Base-by-base conservation (phyloP, 2,329 filamentous ascomycete genomes). In the Aspergillus sp. region DNA sequence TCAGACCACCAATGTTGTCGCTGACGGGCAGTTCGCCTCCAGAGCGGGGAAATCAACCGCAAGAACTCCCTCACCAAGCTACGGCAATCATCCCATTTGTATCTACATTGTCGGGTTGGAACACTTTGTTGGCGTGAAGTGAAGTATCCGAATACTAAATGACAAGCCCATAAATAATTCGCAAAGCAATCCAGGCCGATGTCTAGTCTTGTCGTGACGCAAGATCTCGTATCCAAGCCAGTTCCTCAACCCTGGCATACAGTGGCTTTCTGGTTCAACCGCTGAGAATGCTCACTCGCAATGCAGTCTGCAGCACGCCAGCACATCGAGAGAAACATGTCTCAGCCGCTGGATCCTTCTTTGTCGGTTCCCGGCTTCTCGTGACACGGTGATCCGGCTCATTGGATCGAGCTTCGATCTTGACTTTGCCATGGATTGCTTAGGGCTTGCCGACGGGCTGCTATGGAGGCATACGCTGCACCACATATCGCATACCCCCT, bases 141-240 rank as follows among this genome's bases (percentile, higher is more conserved):
- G 20, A 5, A 17, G 11, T 17, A n/a, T n/a, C 24, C 48, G 43
- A 3, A 12, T 43, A 7, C 6, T n/a, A 51, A 6, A 7, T 34
- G 3, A n/a, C 20, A 17, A 22, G 39, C 22, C n/a, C 15, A 24
- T 13, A 20, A 7, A 9, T 12, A 34, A 20, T 12, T n/a, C 17
- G 36, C 5, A 54, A 1, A n/a, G 34, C 17, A 22, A 32, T 22
- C 11, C 22, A 24, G 22, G 2, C 50, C 30, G 6, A 26, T 11
- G 26, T 34, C 32, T 11, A 30, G n/a, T 53, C 18, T 52, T 18
- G 15, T 39, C 8, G 34, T 45, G 54, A 32, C 39, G 18, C 47
- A 48, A 30, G 41, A 48, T 32, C 57, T 59, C 57, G 57, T 59
- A 59, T 59, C 50, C 53, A 20, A 42, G 30, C 11, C 32, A 11